Base-by-base conservation (phyloP, 2,329 filamentous ascomycete genomes). In the Xylariaceae sp. region DNA sequence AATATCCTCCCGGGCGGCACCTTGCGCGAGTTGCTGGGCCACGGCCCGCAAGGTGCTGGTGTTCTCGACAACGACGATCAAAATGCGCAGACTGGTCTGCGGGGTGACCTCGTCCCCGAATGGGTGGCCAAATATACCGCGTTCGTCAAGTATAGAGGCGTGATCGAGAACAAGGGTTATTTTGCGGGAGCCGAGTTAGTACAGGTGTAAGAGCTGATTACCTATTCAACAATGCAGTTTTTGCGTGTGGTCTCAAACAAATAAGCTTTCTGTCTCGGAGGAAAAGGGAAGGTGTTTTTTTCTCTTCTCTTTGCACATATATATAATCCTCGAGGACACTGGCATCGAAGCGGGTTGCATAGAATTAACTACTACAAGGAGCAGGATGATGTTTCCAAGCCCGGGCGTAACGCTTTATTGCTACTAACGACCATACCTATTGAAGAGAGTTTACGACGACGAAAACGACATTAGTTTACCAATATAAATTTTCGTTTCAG, bases 91-190 rank as follows among this genome's bases (percentile, higher is more conserved):
- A 71, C 75, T 7, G 87, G 88, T 0, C 74, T 95, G 54, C 78
- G 80, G 62, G 91, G 90, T 3, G 85, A 96, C 61, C 80, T 97
- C 47, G 81, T 83, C 55, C 91, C 94, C 31, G 85, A 92, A 69
- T 99, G 94, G 92, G 94, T 97, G 31, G 87, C 92, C 62, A 95
- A 97, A 70, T 99, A 99, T 70, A 96, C 92, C 39, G 94, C 94
- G 1, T 92, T 97, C 55, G 89, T 97, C 41, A 88, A 88, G 70
- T 88, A 97, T 69, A 80, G 94, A 51, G 94, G 94, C 11, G 94
- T 99, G 6, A 92, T 99, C 61, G 94, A 99, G 77, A 96, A 94
- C 69, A 99, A 97, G 76, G 94, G 94, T 6, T 97, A 96, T 72
- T 96, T 96, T 76, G 92, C 92, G 1, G 84, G 85, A 26, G 92